phyloP scores from a whole-genome alignment of 2,329 filamentous ascomycete species.

The Alternaria solani region DNA sequence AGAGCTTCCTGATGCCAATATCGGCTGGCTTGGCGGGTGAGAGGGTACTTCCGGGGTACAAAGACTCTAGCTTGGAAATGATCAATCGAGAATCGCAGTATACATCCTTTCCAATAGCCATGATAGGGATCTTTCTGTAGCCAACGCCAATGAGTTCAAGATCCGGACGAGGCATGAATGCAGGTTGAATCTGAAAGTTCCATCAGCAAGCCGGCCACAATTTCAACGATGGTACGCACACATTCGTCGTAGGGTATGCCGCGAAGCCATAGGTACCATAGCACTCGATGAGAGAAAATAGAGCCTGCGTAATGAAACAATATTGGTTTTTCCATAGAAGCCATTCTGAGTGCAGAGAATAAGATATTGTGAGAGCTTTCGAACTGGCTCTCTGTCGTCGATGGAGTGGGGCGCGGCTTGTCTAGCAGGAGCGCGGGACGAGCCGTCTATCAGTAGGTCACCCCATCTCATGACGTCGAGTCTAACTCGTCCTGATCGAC shows the following conservation, averaged over 20 bases:
- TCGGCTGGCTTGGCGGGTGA: slow-evolving; percentile 42
- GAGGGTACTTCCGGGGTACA: slow-evolving; percentile 27
- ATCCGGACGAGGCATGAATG: slow-evolving; percentile 43
- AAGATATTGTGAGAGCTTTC: neutral
- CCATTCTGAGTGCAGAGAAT: slow-evolving; percentile 15
- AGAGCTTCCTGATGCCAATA: slow-evolving; percentile 61
- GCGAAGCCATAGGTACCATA: slow-evolving; percentile 73
- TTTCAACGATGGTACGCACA: slow-evolving; percentile 55
- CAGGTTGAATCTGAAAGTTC: slow-evolving; percentile 64
- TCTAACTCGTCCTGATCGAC: neutral
- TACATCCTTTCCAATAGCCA: slow-evolving; percentile 43
- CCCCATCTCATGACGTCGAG: neutral
- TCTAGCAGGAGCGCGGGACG: neutral
- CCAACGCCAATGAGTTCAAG: slow-evolving; percentile 43
- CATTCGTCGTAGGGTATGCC: slow-evolving; percentile 73
- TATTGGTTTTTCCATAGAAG: slow-evolving; percentile 57
- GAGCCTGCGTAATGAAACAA: slow-evolving; percentile 73
- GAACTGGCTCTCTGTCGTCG: neutral
- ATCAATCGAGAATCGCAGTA: slow-evolving; percentile 46
- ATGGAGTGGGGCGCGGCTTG: neutral
- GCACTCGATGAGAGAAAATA: slow-evolving; percentile 68
- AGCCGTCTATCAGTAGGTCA: neutral
- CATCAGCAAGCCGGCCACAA: neutral
- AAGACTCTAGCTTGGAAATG: slow-evolving; percentile 39
- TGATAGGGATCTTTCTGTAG: slow-evolving; percentile 50